Conservation (phyloP, 2,329 filamentous ascomycete species). For the Xylariaceae sp. region DNA sequence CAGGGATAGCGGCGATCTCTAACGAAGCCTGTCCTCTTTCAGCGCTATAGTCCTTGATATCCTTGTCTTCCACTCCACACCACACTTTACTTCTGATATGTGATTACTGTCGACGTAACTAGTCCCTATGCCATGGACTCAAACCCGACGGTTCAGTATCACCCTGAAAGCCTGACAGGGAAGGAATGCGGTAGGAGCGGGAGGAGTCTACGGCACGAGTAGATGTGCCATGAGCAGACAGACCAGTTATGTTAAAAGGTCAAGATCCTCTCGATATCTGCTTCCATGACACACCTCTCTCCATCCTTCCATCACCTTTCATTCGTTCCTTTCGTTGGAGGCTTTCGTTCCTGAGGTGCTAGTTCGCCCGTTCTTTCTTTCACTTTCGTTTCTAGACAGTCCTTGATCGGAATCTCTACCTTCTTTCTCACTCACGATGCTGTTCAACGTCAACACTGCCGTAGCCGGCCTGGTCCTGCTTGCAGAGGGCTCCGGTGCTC, state of each 20-base stretch:
- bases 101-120: background rate
- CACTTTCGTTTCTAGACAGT: conserved; percentile 5
- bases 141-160: background rate
- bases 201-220: background rate
- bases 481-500: conserved; percentile 8
- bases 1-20: conserved; percentile 5
- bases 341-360: conserved; percentile 11
- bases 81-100: background rate
- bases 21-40: conserved; percentile 4
- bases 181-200: conserved; percentile 1
- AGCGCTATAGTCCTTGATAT: background rate
- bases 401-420: conserved; percentile 6
- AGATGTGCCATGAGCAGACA: no score
- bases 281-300: background rate
- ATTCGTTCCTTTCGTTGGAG: conserved; percentile 1
- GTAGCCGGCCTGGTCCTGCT: conserved; percentile 13
- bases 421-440: conserved; percentile 16
- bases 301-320: background rate
- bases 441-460: conserved; percentile 14
- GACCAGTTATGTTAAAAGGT: no score
- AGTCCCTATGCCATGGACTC: background rate
- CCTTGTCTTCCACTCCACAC: conserved; percentile 1
- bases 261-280: background rate
- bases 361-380: conserved; percentile 12
- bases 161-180: background rate